Percentiles rank a stretch among this genome's conserved stretches.
Evolutionary conservation across 345 rosid species (phyloP).

Genomic region (Ricinus communis): DNA sequence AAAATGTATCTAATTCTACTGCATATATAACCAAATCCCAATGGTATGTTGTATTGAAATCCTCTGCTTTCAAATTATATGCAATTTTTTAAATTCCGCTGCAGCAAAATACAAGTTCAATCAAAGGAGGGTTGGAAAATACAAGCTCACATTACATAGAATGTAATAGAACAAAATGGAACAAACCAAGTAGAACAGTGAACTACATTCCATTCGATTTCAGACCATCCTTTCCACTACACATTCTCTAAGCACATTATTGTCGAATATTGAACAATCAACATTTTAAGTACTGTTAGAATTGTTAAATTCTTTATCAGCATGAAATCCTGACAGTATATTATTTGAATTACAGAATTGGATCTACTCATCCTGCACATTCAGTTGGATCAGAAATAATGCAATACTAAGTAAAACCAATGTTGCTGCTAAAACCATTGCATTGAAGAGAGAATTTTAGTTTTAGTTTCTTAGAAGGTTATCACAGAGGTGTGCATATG

Average conservation of each 20-base stretch:
- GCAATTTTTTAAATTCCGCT: background rate
- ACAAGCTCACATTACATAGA: background rate
- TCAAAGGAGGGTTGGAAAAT: background rate
- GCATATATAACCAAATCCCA: background rate
- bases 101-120: background rate
- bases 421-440: background rate
- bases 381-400: background rate
- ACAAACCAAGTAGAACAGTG: background rate
- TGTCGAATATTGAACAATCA: background rate
- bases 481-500: background rate
- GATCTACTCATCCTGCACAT: background rate
- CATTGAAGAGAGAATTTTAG: background rate
- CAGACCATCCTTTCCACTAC: background rate
- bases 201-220: background rate
- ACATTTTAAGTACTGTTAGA: background rate
- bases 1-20: slow-evolving; percentile 3
- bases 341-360: background rate
- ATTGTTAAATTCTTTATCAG: background rate
- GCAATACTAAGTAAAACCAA: background rate
- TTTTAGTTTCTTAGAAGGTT: background rate
- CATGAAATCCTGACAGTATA: background rate
- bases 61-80: background rate
- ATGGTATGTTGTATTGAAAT: background rate
- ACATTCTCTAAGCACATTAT: background rate
- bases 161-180: background rate